Evolutionary conservation across 495 filamentous ascomycete genomes (phyloP).

Genomic region (Penicillium simplicissimum): DNA sequence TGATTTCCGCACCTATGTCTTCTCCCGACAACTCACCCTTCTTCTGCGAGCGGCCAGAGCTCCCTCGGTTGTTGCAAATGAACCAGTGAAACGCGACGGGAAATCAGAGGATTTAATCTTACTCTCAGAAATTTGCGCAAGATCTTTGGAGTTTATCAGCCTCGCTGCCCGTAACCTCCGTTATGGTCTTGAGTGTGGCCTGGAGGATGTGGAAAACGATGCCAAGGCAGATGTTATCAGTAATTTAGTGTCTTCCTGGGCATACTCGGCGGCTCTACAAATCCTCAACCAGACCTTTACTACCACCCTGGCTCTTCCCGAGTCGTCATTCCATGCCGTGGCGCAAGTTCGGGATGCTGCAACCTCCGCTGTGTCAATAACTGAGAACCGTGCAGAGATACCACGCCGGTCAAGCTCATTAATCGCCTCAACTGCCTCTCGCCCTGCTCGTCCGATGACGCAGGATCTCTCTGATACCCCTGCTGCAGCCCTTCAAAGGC

Average conservation of each 20-base stretch:
- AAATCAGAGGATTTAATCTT: conserved; percentile 74
- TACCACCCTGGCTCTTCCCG: conserved; percentile 63
- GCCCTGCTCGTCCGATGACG: conserved; percentile 32
- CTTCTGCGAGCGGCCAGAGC: conserved; percentile 80
- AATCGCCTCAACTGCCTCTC: conserved; percentile 23
- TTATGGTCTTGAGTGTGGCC: conserved; percentile 59
- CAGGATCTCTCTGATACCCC: conserved; percentile 34
- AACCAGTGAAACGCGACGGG: conserved; percentile 31
- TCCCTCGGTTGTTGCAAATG: conserved; percentile 31
- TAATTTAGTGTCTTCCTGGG: conserved; percentile 83
- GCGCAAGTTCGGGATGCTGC: conserved; percentile 30
- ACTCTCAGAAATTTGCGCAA: conserved; percentile 76
- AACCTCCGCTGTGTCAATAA: conserved; percentile 12
- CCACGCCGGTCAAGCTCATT: conserved; percentile 51
- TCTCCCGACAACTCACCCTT: conserved; percentile 82
- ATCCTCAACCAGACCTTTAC: conserved; percentile 76
- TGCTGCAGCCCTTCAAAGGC: conserved; percentile 21
- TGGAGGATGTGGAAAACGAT: conserved; percentile 36
- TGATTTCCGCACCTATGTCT: conserved; percentile 93
- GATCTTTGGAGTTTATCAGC: conserved; percentile 78
- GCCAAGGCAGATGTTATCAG: conserved; percentile 61
- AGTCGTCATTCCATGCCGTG: conserved; percentile 51
- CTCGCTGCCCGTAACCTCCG: conserved; percentile 75
- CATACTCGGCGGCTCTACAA: conserved; percentile 74
- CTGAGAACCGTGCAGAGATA: conserved; percentile 48